Percentiles rank a stretch among this genome's conserved stretches.
Evolutionary conservation across 1,139 yeast species (phyloP).

Genomic region (Protomyces inundatus): DNA sequence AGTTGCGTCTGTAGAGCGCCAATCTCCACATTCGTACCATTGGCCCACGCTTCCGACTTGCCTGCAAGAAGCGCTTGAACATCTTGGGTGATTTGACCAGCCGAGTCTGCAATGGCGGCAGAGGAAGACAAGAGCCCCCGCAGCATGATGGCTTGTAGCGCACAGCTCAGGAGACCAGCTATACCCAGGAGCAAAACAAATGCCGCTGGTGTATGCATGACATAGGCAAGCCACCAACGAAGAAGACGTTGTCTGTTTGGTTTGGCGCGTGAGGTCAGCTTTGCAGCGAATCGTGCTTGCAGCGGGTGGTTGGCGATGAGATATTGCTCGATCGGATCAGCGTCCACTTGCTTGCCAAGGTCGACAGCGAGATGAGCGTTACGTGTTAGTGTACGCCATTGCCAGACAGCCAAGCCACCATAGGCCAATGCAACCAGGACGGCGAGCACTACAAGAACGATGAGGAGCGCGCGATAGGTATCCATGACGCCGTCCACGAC

Average conservation of each 20-base stretch:
- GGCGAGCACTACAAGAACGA: conserved; percentile 44
- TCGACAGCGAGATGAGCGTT: conserved; percentile 28
- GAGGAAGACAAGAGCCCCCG: conserved; percentile 33
- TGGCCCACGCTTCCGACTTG: conserved; percentile 46
- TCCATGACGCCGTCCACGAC: conserved; percentile 38
- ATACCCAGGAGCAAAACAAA: conserved; percentile 43
- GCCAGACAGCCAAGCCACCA: conserved; percentile 44
- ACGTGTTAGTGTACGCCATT: conserved; percentile 48
- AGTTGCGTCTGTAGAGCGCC: conserved; percentile 45
- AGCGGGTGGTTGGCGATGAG: conserved; percentile 29
- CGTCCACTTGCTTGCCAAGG: conserved; percentile 22
- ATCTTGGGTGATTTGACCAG: conserved; percentile 24
- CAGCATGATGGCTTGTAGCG: conserved; percentile 45
- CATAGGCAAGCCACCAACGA: conserved; percentile 40
- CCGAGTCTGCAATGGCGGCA: conserved; percentile 30
- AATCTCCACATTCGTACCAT: conserved; percentile 49
- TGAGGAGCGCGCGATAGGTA: conserved; percentile 43
- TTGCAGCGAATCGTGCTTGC: conserved; percentile 25
- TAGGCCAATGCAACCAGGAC: conserved; percentile 44
- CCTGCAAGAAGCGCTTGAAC: conserved; percentile 30
- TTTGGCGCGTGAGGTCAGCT: conserved; percentile 14
- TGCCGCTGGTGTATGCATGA: conserved; percentile 37
- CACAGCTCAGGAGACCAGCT: conserved; percentile 44
- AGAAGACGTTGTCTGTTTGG: conserved; percentile 21
- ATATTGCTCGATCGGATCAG: conserved; percentile 33